These are phyloP conservation scores for Dryas integrifolia DNA, from an alignment of 331 rosid genomes.

Conservation along the genomic window DNA sequence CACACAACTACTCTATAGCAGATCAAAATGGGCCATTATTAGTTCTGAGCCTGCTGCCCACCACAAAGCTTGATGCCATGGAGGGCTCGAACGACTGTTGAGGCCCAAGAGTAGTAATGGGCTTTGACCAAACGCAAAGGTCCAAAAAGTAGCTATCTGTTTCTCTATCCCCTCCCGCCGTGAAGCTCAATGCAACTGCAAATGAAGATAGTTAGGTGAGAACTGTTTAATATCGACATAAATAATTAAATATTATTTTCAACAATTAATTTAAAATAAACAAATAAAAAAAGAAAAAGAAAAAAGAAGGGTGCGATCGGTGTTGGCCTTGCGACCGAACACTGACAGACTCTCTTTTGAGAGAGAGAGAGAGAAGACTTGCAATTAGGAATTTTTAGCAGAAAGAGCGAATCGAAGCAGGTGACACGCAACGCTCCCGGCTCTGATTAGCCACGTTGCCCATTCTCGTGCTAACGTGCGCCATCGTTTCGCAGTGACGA, in stretches of 20 bases:
- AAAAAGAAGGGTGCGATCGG: neutral
- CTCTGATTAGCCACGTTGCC: conserved; percentile 35
- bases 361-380: neutral
- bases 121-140: neutral
- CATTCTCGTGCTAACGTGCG: conserved; percentile 31
- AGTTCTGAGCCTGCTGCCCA: too few species aligned
- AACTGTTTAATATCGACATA: neutral
- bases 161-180: neutral
- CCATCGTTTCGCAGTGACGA: conserved; percentile 30
- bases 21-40: too few species aligned
- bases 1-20: too few species aligned
- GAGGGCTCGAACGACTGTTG: too few species aligned
- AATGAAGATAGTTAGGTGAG: conserved; percentile 45
- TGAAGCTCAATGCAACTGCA: conserved; percentile 30
- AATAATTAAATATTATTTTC: neutral
- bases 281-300: too few species aligned
- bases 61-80: too few species aligned
- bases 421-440: conserved; percentile 35
- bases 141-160: neutral
- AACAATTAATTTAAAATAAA: neutral
- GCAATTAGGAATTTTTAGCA: conserved; percentile 4
- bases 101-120: neutral
- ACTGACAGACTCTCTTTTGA: neutral
- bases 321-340: neutral
- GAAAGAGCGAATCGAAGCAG: conserved; percentile 20